phyloP scores from a whole-genome alignment of 2,329 filamentous ascomycete species.

The Neopestalotiopsis rosae region DNA sequence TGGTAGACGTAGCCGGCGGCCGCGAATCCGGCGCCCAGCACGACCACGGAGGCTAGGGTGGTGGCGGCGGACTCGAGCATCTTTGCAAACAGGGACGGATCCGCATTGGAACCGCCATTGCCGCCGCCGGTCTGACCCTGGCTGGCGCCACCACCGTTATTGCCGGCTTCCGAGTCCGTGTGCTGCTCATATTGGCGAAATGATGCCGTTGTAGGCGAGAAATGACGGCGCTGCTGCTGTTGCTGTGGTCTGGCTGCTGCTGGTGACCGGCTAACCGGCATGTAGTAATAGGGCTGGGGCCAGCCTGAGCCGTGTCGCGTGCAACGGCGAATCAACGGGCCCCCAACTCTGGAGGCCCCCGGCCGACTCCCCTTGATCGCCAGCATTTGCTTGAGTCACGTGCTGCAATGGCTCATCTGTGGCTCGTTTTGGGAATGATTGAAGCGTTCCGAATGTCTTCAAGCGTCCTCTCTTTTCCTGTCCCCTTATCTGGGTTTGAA shows the following conservation, averaged over 20 bases:
- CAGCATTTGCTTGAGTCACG: conserved; percentile 11
- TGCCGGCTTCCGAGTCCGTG: background rate
- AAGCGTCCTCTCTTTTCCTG: background rate
- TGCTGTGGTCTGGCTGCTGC: background rate
- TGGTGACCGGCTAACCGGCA: conserved; percentile 6
- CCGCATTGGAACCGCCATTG: conserved; percentile 22
- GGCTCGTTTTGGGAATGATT: background rate
- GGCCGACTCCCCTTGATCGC: conserved; percentile 14
- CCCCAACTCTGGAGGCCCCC: background rate
- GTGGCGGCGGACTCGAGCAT: conserved; percentile 79
- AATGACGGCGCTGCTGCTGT: background rate
- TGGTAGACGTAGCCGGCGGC: conserved; percentile 80
- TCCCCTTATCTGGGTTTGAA: no score
- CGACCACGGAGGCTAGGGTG: conserved; percentile 75
- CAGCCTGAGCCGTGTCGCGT: conserved; percentile 13
- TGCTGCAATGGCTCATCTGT: background rate
- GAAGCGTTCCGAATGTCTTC: background rate
- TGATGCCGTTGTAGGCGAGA: background rate
- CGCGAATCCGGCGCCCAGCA: conserved; percentile 70
- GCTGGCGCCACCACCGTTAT: background rate
- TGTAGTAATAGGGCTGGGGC: conserved; percentile 7
- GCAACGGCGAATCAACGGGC: conserved; percentile 9
- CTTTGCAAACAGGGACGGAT: conserved; percentile 53
- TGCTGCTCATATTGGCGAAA: background rate
- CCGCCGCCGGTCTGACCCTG: background rate